Percentiles rank a stretch among this genome's conserved stretches.
These are phyloP conservation scores for Harringtonia aguacate DNA, from an alignment of 2,329 filamentous ascomycete genomes.

Conservation along the genomic window DNA sequence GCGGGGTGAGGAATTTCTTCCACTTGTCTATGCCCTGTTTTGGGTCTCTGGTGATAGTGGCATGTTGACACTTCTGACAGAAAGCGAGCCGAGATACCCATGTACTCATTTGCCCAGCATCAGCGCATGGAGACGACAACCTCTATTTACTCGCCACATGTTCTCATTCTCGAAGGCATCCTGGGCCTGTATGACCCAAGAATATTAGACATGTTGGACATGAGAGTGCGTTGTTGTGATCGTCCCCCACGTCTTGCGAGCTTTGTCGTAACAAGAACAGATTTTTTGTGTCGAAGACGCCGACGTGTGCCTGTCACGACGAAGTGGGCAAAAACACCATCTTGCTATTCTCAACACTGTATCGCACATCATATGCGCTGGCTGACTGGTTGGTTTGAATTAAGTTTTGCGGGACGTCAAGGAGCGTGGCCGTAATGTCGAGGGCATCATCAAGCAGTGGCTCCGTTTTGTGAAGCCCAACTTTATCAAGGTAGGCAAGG, in stretches of 20 bases:
- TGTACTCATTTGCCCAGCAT: conserved; percentile 94
- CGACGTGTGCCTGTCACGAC: conserved; percentile 81
- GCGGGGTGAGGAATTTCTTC: conserved; percentile 59
- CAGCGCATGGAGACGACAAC: conserved; percentile 69
- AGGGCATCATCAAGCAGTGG: conserved; percentile 98
- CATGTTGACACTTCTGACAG: conserved; percentile 28
- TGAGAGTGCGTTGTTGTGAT: conserved; percentile 50
- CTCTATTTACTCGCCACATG: conserved; percentile 90
- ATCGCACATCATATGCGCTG: not conserved
- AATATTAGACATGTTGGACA: conserved; percentile 77
- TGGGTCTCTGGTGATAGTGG: not conserved
- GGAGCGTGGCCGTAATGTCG: conserved; percentile 81
- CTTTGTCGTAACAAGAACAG: conserved; percentile 23
- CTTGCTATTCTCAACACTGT: conserved; percentile 8
- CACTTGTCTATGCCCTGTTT: not conserved
- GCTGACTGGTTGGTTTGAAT: conserved; percentile 6
- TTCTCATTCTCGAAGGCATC: conserved; percentile 90
- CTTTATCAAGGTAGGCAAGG: conserved; percentile 57
- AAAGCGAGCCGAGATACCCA: conserved; percentile 79
- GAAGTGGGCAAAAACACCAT: conserved; percentile 47
- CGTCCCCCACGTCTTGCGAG: not conserved
- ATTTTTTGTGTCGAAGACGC: conserved; percentile 96
- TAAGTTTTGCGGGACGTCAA: conserved; percentile 76
- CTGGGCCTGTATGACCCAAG: conserved; percentile 85
- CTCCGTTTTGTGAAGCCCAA: conserved; percentile 94